These are phyloP conservation scores for Venturia aucupariae DNA, from an alignment of 2,329 filamentous ascomycete species.

Conservation along the genomic window DNA sequence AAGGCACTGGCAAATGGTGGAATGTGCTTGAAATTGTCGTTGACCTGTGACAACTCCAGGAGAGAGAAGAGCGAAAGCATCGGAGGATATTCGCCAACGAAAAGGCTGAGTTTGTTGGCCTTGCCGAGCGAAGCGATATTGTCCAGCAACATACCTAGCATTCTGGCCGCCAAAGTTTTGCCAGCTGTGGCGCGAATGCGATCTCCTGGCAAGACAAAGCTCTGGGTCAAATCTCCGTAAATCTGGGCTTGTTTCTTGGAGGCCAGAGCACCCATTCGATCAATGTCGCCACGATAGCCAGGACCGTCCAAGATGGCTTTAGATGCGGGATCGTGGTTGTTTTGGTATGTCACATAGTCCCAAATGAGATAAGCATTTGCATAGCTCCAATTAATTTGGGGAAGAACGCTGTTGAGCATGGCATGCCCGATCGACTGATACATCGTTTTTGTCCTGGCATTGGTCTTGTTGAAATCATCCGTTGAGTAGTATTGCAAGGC, in stretches of 20 bases:
- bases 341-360: slow-evolving; percentile 47
- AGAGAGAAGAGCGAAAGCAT: slow-evolving; percentile 27
- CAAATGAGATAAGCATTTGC: slow-evolving; percentile 44
- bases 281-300: slow-evolving; percentile 18
- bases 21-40: slow-evolving; percentile 39
- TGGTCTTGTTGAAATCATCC: slow-evolving; percentile 26
- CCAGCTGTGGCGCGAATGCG: slow-evolving; percentile 33
- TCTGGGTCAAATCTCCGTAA: slow-evolving; percentile 13
- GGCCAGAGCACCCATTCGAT: slow-evolving; percentile 22
- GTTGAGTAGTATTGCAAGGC: slow-evolving; percentile 34
- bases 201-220: slow-evolving; percentile 15
- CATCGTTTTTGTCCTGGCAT: slow-evolving; percentile 23
- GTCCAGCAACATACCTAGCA: slow-evolving; percentile 30
- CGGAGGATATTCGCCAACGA: slow-evolving; percentile 27
- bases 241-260: slow-evolving; percentile 12
- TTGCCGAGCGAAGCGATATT: slow-evolving; percentile 31
- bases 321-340: slow-evolving; percentile 41
- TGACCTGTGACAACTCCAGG: slow-evolving; percentile 24
- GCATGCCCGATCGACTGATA: slow-evolving; percentile 38
- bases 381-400: slow-evolving; percentile 33
- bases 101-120: slow-evolving; percentile 35
- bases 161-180: slow-evolving; percentile 31
- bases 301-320: slow-evolving; percentile 26
- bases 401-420: slow-evolving; percentile 35
- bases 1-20: slow-evolving; percentile 41